These are phyloP conservation scores for Aspergillus sp. DNA, from an alignment of 2,329 filamentous ascomycete species.

Conservation along the genomic window DNA sequence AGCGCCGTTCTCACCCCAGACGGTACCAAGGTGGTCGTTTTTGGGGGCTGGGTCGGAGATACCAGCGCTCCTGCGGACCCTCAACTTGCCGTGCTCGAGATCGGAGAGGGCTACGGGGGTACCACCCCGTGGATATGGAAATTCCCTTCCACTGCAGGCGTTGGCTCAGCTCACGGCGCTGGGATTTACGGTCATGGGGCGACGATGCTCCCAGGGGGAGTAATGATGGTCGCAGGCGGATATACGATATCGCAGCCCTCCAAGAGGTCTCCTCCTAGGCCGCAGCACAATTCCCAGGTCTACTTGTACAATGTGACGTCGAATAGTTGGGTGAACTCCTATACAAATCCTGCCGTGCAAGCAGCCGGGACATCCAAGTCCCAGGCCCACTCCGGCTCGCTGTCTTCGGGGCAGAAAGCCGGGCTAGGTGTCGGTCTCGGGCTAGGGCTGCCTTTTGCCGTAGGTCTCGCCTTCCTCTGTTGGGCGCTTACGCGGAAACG, in stretches of 20 bases:
- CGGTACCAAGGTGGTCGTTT: conserved; percentile 64
- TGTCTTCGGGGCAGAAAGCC: conserved; percentile 37
- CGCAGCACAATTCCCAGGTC: conserved; percentile 34
- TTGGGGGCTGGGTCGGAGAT: conserved; percentile 90
- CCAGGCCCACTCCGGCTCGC: conserved; percentile 10
- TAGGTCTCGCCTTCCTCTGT: conserved; percentile 39
- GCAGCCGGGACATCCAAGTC: conserved; percentile 8
- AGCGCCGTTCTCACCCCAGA: conserved; percentile 73
- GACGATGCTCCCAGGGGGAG: conserved; percentile 50
- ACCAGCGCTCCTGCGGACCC: conserved; percentile 65
- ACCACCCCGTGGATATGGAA: conserved; percentile 37
- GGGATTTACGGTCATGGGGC: conserved; percentile 55
- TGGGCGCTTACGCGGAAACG: conserved; percentile 45
- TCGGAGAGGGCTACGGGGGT: conserved; percentile 63
- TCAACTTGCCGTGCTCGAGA: conserved; percentile 66
- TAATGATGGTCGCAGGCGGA: conserved; percentile 54
- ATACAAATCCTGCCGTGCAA: conserved; percentile 38
- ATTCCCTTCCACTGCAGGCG: conserved; percentile 27
- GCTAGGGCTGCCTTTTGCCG: conserved; percentile 48
- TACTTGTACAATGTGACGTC: conserved; percentile 56
- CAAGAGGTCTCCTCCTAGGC: conserved; percentile 25
- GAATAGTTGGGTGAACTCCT: conserved; percentile 48
- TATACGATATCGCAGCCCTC: conserved; percentile 41
- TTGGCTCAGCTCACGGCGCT: conserved; percentile 32
- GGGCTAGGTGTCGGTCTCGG: conserved; percentile 59